A percentile compares a stretch with the other conserved stretches of the same genome.
Evolutionary conservation across 345 rosid genomes (phyloP).

Genomic region (Lenwebbia sp.): DNA sequence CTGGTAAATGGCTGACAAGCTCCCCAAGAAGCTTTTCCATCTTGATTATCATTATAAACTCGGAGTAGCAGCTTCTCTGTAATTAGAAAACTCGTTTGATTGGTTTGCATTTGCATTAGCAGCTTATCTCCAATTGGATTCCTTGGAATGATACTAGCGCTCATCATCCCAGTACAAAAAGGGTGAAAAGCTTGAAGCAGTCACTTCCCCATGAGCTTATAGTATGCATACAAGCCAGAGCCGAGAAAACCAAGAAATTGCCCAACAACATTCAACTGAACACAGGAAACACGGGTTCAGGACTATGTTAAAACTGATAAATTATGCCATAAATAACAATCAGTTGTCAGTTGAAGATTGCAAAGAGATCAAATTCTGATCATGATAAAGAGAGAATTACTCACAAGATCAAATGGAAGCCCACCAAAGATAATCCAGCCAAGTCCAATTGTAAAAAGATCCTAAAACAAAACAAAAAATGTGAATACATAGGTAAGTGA

Average conservation of each 20-base stretch:
- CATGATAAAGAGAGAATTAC: conserved; percentile 1
- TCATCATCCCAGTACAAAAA: background rate
- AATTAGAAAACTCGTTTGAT: background rate
- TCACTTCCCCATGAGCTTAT: conserved; percentile 64
- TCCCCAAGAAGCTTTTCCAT: background rate
- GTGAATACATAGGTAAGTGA: background rate
- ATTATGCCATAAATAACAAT: background rate
- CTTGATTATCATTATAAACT: background rate
- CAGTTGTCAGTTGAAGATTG: background rate
- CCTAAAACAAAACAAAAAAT: conserved; percentile 31
- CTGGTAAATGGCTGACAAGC: background rate
- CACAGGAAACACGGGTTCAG: background rate
- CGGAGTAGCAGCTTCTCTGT: background rate
- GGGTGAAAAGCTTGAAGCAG: background rate
- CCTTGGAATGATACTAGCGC: background rate
- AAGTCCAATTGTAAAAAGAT: conserved; percentile 77
- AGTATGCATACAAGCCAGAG: conserved; percentile 88
- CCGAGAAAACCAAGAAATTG: conserved; percentile 86
- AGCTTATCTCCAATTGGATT: background rate
- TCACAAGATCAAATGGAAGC: conserved; percentile 91
- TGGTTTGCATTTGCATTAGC: background rate
- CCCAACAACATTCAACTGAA: conserved; percentile 84
- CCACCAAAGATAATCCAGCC: conserved; percentile 95
- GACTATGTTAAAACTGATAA: background rate
- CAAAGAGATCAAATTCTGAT: background rate